Evolutionary conservation across 2,329 filamentous ascomycete genomes (phyloP).

Genomic region (Colletotrichum destructivum): DNA sequence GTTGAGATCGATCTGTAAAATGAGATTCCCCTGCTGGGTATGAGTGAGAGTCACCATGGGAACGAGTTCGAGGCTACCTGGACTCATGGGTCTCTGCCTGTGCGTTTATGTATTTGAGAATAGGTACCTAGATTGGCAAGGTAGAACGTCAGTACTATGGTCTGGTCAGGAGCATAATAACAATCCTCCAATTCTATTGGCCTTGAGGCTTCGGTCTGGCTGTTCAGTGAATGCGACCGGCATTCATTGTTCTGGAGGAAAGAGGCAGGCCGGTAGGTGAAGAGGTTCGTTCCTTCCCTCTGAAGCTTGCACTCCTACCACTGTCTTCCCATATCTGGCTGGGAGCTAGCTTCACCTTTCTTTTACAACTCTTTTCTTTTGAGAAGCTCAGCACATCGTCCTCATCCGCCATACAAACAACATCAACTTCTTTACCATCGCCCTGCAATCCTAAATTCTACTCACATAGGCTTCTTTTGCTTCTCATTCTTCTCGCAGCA

Average conservation of each 20-base stretch:
- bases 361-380: no score
- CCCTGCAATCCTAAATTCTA: background rate
- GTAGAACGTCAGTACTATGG: background rate
- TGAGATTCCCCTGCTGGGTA: no score
- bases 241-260: slow-evolving; percentile 1
- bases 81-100: background rate
- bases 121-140: no score
- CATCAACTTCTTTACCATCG: background rate
- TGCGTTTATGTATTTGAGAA: background rate
- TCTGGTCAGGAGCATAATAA: no score
- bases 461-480: background rate
- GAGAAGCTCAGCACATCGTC: background rate
- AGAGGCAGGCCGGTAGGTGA: background rate
- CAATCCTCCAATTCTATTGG: no score
- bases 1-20: background rate
- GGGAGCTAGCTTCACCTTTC: no score
- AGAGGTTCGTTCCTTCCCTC: background rate
- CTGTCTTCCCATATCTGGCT: background rate
- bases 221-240: background rate
- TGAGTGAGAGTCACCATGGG: background rate
- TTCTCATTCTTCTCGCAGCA: background rate
- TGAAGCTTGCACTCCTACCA: background rate
- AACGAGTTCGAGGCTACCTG: background rate
- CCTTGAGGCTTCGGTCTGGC: background rate
- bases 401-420: background rate